Evolutionary conservation across 805 yeast genomes (phyloP), one percentile per base, ranked within the genome.

Genomic region (Saturnispora gosingensis): DNA sequence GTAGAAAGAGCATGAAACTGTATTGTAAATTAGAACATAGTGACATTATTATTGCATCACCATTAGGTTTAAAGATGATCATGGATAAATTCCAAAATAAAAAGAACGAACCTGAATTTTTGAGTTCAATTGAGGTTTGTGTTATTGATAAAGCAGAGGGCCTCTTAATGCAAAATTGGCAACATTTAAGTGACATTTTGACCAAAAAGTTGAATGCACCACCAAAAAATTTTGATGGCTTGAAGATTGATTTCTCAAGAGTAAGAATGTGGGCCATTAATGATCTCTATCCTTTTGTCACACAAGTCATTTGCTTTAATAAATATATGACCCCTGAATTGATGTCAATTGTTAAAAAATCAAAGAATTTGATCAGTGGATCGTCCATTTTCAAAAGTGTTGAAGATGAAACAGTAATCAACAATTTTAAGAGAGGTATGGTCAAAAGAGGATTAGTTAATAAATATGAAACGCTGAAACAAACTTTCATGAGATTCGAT

Each of bases 181-280:
- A 85, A 36, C 96, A 91, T 68, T 75, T 93, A 8, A 67, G 66
- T 30, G 81, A 82, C 15, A 76, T 82, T 5, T 67, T 85, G n/a
- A 80, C 81, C 56, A 81, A 83, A 62, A 38, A 38, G 42, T 58
- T 89, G 52, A 89, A 90, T 67, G 71, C 75, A 51, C 80, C 89
- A 45, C 98, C 98, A 5, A 78, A 80, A 56, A 80, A 83, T 48
- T 76, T 76, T 56, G 82, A 85, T 56, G 59, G 58, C 11, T 55
- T 64, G 4, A 85, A 81, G 52, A 85, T 95, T 15, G 99, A 93
- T 67, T 93, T 93, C 67, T 81, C 93, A 52, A 77, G 99, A 58
- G 83, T 93, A 38, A 77, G 97, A 59, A 84, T 86, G 85, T 90
- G 96, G 95, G 82, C 85, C 36, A 82, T 93, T 56, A 90, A 93